phyloP scores from a whole-genome alignment of 192 early-diverging fungal genomes.

The Coemansia sp. region DNA sequence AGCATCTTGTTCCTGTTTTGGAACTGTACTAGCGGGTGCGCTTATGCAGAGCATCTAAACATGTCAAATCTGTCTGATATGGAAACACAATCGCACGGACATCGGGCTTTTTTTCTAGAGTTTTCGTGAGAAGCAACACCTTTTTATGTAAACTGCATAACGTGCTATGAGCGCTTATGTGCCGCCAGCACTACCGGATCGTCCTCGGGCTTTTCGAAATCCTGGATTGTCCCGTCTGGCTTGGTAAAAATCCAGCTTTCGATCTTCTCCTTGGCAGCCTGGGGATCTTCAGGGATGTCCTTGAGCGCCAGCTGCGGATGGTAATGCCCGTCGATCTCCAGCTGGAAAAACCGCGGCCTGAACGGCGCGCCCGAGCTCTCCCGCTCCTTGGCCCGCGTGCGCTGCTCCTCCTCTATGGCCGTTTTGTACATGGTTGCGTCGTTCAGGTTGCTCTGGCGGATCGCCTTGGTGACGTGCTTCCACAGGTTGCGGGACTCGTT shows the following conservation, averaged over 20 bases:
- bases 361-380: conserved; percentile 57
- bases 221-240: conserved; percentile 29
- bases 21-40: too few relatives aligned
- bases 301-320: conserved; percentile 38
- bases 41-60: too few relatives aligned
- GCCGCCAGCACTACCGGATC: conserved; percentile 35
- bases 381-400: conserved; percentile 56
- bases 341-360: conserved; percentile 65
- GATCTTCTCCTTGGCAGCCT: conserved; percentile 22
- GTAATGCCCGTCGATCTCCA: conserved; percentile 45
- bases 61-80: too few relatives aligned
- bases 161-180: neutral
- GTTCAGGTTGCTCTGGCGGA: conserved; percentile 63
- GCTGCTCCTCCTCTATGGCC: conserved; percentile 72
- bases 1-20: too few relatives aligned
- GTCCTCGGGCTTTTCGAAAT: conserved; percentile 30
- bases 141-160: too few relatives aligned
- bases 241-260: conserved; percentile 43
- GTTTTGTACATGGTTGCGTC: conserved; percentile 67
- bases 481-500: conserved; percentile 84
- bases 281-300: conserved; percentile 35
- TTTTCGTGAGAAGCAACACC: too few relatives aligned
- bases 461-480: conserved; percentile 70
- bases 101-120: too few relatives aligned
- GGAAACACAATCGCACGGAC: too few relatives aligned